These are phyloP conservation scores for Paulownia fortunei DNA, from an alignment of 257 asterid species.

Conservation along the genomic window DNA sequence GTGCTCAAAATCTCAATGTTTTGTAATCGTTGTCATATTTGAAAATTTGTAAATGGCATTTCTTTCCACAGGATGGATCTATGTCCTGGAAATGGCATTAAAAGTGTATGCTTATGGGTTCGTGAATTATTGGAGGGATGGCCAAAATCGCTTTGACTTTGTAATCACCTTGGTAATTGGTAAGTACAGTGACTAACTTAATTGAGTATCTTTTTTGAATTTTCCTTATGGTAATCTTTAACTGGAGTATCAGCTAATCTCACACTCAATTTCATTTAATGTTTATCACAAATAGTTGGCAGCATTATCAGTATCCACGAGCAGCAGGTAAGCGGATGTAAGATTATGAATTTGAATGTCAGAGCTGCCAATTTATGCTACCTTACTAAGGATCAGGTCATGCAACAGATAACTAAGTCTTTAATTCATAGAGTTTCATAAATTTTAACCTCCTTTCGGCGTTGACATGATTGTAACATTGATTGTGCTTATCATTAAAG, in stretches of 20 bases:
- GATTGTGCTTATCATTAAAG: background rate
- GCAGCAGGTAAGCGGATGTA: conserved; percentile 1
- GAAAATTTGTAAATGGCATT: conserved; percentile 29
- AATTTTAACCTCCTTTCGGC: background rate
- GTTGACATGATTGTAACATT: background rate
- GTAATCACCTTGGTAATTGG: conserved; percentile 96
- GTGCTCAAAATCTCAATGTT: conserved; percentile 6
- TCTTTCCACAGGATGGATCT: conserved; percentile 87
- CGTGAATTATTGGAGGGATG: conserved; percentile 95
- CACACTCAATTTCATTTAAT: background rate
- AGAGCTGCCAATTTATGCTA: conserved; percentile 22
- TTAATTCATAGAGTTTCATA: background rate
- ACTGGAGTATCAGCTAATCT: background rate
- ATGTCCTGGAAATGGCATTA: conserved; percentile 88
- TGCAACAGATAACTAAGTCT: background rate
- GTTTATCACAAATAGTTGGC: background rate
- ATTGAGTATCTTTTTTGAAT: background rate
- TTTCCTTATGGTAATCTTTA: background rate
- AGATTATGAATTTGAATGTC: conserved; percentile 21
- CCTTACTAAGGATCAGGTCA: conserved; percentile 1
- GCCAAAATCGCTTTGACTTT: conserved; percentile 96
- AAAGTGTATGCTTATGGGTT: conserved; percentile 88
- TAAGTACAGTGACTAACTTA: conserved; percentile 38
- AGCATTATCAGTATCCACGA: background rate
- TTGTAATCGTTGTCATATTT: conserved; percentile 13